These are phyloP conservation scores for Hyphopichia fennica DNA, from an alignment of 1,139 yeast species.

Conservation along the genomic window DNA sequence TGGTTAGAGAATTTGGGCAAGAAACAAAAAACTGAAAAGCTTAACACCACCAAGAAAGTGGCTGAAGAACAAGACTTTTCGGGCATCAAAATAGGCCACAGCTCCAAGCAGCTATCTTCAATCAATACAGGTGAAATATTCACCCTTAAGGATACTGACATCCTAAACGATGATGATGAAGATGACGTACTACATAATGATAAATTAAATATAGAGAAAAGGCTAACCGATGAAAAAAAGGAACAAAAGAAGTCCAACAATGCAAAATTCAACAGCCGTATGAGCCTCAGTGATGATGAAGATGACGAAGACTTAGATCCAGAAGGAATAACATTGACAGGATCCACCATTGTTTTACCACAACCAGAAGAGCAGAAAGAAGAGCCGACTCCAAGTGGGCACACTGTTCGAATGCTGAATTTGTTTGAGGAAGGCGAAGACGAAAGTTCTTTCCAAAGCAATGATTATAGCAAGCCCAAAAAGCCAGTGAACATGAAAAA, in stretches of 20 bases:
- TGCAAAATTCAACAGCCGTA: constrained; percentile 26
- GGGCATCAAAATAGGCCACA: constrained; percentile 52
- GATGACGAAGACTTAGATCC: constrained; percentile 15
- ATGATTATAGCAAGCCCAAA: constrained; percentile 9
- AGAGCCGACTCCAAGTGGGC: constrained; percentile 6
- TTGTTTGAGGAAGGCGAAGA: constrained; percentile 30
- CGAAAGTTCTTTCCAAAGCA: constrained; percentile 11
- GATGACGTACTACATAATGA: constrained; percentile 46
- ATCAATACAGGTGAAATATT: constrained; percentile 53
- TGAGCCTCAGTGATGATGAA: constrained; percentile 14
- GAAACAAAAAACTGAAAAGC: constrained; percentile 6
- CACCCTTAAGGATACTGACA: constrained; percentile 61
- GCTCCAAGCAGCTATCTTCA: constrained; percentile 34
- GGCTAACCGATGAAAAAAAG: constrained; percentile 20
- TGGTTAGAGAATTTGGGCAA: constrained; percentile 35
- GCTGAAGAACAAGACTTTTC: constrained; percentile 16
- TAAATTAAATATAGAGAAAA: constrained; percentile 31
- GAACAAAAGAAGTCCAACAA: constrained; percentile 25
- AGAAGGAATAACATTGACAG: constrained; percentile 9
- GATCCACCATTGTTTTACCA: constrained; percentile 10
- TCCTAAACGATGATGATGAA: constrained; percentile 51
- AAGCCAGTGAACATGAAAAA: constrained; percentile 51
- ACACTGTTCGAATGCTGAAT: constrained; percentile 7
- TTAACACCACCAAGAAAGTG: no score
- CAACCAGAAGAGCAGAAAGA: not conserved